Evolutionary conservation across 1,139 yeast genomes (phyloP).

Genomic region (Candida pseudocylindracea): DNA sequence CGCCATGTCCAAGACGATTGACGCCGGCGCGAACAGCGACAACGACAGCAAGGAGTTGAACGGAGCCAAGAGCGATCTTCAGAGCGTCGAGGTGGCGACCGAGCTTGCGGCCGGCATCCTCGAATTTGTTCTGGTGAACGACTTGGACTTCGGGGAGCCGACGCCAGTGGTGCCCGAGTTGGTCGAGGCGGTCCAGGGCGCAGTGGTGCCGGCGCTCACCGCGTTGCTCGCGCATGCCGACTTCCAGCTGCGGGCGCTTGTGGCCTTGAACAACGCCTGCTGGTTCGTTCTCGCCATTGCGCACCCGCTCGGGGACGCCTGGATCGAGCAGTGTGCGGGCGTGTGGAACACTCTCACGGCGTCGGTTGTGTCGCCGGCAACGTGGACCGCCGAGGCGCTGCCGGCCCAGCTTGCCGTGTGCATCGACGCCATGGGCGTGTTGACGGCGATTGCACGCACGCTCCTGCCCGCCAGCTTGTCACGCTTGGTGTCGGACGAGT

Average conservation of each 20-base stretch:
- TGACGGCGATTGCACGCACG: no score
- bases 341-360: no score
- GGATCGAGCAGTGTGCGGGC: no score
- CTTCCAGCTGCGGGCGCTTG: conserved; percentile 7
- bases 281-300: conserved; percentile 21
- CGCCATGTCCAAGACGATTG: not conserved
- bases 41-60: conserved; percentile 11
- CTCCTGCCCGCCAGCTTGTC: no score
- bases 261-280: conserved; percentile 46
- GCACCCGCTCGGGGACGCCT: no score
- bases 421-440: no score
- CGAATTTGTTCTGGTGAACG: conserved; percentile 26
- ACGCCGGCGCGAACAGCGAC: conserved; percentile 7
- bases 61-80: conserved; percentile 29
- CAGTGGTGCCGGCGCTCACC: no score
- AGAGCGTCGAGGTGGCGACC: conserved; percentile 43
- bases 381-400: no score
- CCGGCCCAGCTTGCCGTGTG: no score
- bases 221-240: not conserved
- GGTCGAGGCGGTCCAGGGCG: not conserved
- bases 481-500: no score
- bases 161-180: not conserved
- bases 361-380: no score
- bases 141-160: conserved; percentile 2
- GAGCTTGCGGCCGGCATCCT: conserved; percentile 59